phyloP scores from a whole-genome alignment of 306 rosid genomes.

The peach (Prunus persica) region Prunus_persica_NCBIv2 NC_034013.1:6756001-6756500 shows the following conservation, averaged over 20 bases:
- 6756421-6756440: constrained; percentile 36
- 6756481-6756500: neutral
- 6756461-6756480: constrained; percentile 8
- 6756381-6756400: neutral
- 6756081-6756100: neutral
- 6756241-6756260: neutral
- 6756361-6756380: neutral
- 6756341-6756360: neutral
- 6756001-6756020: neutral
- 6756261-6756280: neutral
- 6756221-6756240: neutral
- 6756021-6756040: neutral
- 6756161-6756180: neutral
- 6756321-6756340: neutral
- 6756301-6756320: neutral
- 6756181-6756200: neutral
- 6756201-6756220: neutral
- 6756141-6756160: neutral
- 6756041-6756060: neutral
- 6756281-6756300: constrained; percentile 7
- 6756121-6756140: neutral
- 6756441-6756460: constrained; percentile 24
- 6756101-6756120: constrained; percentile 5
- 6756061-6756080: neutral
- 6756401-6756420: neutral